A percentile compares a stretch with the other conserved stretches of the same genome.
phyloP scores from a whole-genome alignment of 208 protist species.

The Tetramitus jugosus region DNA sequence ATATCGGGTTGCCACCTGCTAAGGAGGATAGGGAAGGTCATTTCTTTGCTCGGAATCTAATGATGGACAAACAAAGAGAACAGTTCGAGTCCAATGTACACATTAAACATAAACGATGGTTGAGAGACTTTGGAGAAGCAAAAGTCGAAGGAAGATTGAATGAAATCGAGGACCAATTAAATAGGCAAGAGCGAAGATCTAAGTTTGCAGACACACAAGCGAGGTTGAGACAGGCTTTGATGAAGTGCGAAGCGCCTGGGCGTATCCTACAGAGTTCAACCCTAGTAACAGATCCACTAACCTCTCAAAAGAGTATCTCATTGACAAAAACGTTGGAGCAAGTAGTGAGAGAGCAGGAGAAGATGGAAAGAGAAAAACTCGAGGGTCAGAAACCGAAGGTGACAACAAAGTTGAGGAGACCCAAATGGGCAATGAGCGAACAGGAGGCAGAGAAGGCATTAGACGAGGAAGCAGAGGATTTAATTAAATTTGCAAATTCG shows the following conservation, averaged over 20 bases:
- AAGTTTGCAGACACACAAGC: neutral
- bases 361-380: neutral
- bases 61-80: neutral
- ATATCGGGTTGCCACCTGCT: neutral
- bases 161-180: neutral
- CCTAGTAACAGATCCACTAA: neutral
- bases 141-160: neutral
- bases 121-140: neutral
- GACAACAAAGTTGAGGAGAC: neutral
- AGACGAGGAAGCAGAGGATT: neutral
- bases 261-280: neutral
- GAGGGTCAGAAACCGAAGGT: neutral
- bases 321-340: too few species aligned
- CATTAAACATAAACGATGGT: neutral
- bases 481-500: neutral
- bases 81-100: neutral
- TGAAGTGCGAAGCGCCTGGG: neutral
- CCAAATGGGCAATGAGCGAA: neutral
- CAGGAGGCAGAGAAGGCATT: neutral
- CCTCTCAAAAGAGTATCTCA: too few species aligned
- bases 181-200: neutral
- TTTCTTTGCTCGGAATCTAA: neutral
- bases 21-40: neutral
- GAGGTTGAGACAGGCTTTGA: neutral
- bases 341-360: neutral